These are phyloP conservation scores for Ensete glaucum DNA, from an alignment of 176 grass and related monocot genomes.

Conservation along the genomic window DNA sequence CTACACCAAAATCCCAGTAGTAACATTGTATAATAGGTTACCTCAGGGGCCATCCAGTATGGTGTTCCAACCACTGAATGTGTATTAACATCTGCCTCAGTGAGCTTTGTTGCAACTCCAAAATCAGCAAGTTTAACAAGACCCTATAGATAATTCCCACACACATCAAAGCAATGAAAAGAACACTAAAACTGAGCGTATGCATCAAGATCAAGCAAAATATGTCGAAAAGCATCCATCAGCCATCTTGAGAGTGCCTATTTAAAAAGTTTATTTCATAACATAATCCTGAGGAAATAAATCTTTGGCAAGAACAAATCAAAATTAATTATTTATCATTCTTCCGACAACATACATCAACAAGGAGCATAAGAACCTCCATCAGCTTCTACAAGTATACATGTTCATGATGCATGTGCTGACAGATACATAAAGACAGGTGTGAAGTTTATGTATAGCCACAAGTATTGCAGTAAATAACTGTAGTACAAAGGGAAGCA, in stretches of 20 bases:
- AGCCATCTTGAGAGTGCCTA: background rate
- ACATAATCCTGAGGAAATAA: background rate
- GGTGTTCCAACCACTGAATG: conserved; percentile 99
- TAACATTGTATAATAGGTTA: conserved; percentile 6
- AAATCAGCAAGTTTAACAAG: conserved; percentile 99
- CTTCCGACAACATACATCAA: background rate
- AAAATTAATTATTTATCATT: background rate
- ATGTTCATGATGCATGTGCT: background rate
- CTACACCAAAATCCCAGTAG: background rate
- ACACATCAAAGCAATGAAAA: conserved; percentile 18
- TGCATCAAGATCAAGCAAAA: background rate
- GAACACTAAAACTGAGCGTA: background rate
- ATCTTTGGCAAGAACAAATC: background rate
- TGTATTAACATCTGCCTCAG: conserved; percentile 96
- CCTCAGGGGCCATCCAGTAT: conserved; percentile 99
- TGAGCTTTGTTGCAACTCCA: conserved; percentile 96
- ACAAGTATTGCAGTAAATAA: background rate
- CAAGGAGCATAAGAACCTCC: background rate
- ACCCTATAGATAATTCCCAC: conserved; percentile 43
- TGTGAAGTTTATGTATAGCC: background rate
- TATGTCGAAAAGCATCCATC: background rate
- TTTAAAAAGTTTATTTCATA: background rate
- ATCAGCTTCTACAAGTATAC: background rate
- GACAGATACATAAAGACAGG: background rate
- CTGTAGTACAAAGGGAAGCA: background rate